Percentiles rank a stretch among this genome's conserved stretches.
Conservation (phyloP, 441 rosid species). For the Populus hybrid region DNA sequence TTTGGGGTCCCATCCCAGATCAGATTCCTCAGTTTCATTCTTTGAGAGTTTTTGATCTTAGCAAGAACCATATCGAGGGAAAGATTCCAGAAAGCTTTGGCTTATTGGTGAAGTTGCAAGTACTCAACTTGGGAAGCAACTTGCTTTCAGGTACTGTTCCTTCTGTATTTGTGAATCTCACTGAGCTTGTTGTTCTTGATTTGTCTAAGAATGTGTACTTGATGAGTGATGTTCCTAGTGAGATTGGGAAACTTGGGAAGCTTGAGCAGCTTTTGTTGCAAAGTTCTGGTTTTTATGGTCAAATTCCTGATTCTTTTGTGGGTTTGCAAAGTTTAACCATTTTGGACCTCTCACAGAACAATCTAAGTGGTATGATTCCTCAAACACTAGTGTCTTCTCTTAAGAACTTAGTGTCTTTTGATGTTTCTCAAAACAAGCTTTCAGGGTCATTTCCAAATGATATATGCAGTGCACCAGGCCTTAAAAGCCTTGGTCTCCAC, state of each 20-base stretch:
- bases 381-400: constrained; percentile 54
- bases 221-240: constrained; percentile 58
- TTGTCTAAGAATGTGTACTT: constrained; percentile 52
- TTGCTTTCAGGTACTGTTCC: constrained; percentile 58
- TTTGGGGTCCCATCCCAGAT: constrained; percentile 92
- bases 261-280: constrained; percentile 41
- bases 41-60: constrained; percentile 64
- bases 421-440: constrained; percentile 58
- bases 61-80: constrained; percentile 59
- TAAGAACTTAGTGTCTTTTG: constrained; percentile 46
- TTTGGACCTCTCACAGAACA: constrained; percentile 48
- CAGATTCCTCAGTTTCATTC: constrained; percentile 70
- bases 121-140: constrained; percentile 48
- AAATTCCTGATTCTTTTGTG: constrained; percentile 50
- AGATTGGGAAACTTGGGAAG: constrained; percentile 50
- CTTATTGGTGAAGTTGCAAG: constrained; percentile 43
- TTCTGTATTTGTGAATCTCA: constrained; percentile 31
- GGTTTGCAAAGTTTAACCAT: constrained; percentile 36
- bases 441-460: constrained; percentile 59
- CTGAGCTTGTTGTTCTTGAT: constrained; percentile 53
- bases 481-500: constrained; percentile 50
- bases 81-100: constrained; percentile 47
- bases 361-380: constrained; percentile 57
- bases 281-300: constrained; percentile 54
- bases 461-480: constrained; percentile 52